phyloP scores from a whole-genome alignment of 306 rosid genomes.

The Bauhinia variegata region DNA sequence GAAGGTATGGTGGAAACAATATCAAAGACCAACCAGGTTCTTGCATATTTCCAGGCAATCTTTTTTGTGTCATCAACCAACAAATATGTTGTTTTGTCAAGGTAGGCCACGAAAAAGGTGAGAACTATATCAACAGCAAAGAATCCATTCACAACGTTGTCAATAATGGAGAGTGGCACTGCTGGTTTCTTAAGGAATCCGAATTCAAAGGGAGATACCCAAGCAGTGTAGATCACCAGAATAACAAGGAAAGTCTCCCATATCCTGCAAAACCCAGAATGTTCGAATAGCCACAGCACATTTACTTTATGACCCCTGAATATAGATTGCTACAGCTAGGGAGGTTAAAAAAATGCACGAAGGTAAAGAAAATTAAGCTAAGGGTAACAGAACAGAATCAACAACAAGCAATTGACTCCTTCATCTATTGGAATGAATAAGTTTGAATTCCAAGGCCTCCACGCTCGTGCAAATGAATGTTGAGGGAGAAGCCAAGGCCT shows the following conservation, averaged over 20 bases:
- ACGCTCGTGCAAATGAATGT: too few relatives aligned
- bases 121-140: conserved; percentile 76
- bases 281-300: conserved; percentile 14
- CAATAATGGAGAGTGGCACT: conserved; percentile 60
- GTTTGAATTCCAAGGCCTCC: too few relatives aligned
- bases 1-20: conserved; percentile 80
- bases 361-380: not conserved
- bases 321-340: not conserved
- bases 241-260: conserved; percentile 79
- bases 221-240: conserved; percentile 84
- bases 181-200: conserved; percentile 79
- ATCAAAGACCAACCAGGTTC: conserved; percentile 73
- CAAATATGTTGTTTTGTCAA: conserved; percentile 67
- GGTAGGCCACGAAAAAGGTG: conserved; percentile 88
- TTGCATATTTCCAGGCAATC: conserved; percentile 72
- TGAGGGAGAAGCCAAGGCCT: too few relatives aligned
- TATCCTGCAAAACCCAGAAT: conserved; percentile 51
- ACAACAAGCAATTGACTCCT: not conserved
- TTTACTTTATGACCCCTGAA: not conserved
- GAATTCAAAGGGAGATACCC: conserved; percentile 96
- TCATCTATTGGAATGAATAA: not conserved
- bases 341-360: not conserved
- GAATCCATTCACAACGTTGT: conserved; percentile 81
- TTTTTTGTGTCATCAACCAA: conserved; percentile 62
- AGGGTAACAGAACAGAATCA: not conserved